Conservation (phyloP, 208 protist genomes). For the Acanthamoeba royreba region DNA sequence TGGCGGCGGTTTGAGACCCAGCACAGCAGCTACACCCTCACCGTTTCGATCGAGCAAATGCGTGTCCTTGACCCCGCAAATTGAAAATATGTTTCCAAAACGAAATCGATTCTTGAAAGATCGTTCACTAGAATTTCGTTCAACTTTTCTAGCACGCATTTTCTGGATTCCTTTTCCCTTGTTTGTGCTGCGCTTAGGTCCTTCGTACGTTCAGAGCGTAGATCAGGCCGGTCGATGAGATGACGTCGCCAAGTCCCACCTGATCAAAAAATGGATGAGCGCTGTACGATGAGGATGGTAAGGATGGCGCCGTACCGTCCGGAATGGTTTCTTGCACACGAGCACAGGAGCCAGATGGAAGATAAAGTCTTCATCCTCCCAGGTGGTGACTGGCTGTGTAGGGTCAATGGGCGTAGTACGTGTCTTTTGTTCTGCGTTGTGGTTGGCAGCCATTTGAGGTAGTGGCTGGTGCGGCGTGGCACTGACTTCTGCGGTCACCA, state of each 20-base stretch:
- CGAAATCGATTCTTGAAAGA: no score
- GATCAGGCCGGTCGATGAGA: not conserved
- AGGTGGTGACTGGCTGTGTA: not conserved
- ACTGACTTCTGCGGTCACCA: not conserved
- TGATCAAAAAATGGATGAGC: no score
- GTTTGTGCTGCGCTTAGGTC: no score
- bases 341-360: not conserved
- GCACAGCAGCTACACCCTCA: no score
- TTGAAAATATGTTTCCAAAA: no score
- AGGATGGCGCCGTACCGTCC: not conserved
- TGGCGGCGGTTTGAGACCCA: no score
- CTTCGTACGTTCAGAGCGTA: no score
- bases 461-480: not conserved
- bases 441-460: not conserved
- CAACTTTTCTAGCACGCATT: no score
- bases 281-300: not conserved
- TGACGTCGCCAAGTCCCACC: conserved; percentile 11
- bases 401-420: not conserved
- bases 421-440: not conserved
- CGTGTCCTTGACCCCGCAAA: no score
- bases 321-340: conserved; percentile 9
- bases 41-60: no score
- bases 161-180: no score
- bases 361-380: not conserved
- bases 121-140: no score